Percentiles rank a stretch among this genome's conserved stretches.
Conservation (phyloP, 2,329 filamentous ascomycete species). For the Fusarium sp. region DNA sequence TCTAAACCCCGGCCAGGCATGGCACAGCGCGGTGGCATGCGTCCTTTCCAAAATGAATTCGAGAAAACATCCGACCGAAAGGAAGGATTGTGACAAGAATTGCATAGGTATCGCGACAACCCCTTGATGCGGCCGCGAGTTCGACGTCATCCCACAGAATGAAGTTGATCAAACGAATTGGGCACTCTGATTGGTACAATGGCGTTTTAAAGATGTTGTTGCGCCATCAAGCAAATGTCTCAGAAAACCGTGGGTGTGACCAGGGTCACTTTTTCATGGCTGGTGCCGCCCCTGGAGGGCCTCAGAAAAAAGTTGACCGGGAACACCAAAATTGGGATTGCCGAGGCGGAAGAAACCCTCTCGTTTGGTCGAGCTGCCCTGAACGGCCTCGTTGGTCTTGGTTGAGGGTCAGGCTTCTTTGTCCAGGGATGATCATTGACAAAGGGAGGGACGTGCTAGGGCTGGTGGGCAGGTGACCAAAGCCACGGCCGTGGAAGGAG, state of each 20-base stretch:
- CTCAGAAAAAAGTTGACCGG: background rate
- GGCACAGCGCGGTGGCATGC: background rate
- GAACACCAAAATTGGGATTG: background rate
- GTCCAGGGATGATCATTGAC: conserved; percentile 3
- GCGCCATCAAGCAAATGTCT: conserved; percentile 3
- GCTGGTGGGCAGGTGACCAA: background rate
- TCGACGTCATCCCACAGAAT: conserved; percentile 7
- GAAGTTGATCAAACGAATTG: background rate
- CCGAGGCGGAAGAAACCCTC: background rate
- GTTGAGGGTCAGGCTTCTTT: background rate
- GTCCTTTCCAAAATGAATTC: background rate
- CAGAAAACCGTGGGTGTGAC: conserved; percentile 6
- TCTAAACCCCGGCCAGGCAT: background rate
- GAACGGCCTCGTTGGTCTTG: background rate
- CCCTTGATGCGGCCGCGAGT: background rate
- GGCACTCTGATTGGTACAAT: conserved; percentile 18
- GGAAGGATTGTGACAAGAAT: background rate
- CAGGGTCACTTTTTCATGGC: background rate
- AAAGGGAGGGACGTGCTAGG: background rate
- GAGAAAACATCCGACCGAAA: background rate
- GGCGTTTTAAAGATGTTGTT: background rate
- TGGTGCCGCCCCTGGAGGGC: background rate
- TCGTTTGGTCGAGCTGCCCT: background rate
- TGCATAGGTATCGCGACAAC: conserved; percentile 3
- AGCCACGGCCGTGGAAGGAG: conserved; percentile 76